phyloP scores from a whole-genome alignment of 305 asterid genomes.

The Andrographis paniculata region DNA sequence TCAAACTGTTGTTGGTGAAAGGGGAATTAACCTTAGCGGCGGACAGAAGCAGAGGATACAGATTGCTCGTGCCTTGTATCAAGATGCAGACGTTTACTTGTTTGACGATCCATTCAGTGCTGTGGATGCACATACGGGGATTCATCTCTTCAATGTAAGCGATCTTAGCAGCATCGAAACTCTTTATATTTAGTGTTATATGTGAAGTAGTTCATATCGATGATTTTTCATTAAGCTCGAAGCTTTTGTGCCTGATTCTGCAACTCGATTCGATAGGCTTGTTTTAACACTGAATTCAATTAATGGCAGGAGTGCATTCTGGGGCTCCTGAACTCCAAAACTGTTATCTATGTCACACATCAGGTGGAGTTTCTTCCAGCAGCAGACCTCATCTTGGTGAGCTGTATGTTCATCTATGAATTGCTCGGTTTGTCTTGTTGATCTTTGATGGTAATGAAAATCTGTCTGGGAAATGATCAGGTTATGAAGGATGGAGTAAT shows the following conservation, averaged over 20 bases:
- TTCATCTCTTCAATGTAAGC: conserved; percentile 74
- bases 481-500: conserved; percentile 74
- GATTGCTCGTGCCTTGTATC: conserved; percentile 87
- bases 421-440: conserved; percentile 2
- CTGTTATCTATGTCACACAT: conserved; percentile 73
- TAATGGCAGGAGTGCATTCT: conserved; percentile 59
- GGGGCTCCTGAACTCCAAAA: conserved; percentile 46
- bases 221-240: not conserved
- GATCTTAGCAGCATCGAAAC: not conserved
- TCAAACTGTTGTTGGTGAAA: conserved; percentile 75
- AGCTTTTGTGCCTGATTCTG: not conserved
- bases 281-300: not conserved
- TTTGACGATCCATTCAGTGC: conserved; percentile 95
- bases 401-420: conserved; percentile 16
- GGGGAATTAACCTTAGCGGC: conserved; percentile 84
- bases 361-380: conserved; percentile 83
- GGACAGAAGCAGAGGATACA: conserved; percentile 92
- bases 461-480: conserved; percentile 22
- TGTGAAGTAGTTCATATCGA: not conserved
- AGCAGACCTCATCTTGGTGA: conserved; percentile 77
- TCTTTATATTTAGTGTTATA: not conserved
- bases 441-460: not conserved
- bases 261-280: not conserved
- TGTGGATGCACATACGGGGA: conserved; percentile 95
- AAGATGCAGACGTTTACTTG: conserved; percentile 70